Evolutionary conservation across 2,329 filamentous ascomycete genomes (phyloP).

Genomic region (Fusarium nelsonii): DNA sequence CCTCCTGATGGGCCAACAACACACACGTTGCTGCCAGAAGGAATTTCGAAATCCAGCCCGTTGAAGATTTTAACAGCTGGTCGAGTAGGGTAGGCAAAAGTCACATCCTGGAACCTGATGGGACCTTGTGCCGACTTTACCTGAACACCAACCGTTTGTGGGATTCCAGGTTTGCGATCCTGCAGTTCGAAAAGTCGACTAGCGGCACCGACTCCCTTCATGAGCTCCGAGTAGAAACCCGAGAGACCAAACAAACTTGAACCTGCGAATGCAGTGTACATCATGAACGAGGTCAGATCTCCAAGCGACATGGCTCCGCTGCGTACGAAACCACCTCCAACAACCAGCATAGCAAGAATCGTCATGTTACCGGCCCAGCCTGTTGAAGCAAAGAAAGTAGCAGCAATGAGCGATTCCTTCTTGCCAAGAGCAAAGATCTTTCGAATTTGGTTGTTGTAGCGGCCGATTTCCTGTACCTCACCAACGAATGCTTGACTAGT

Average conservation of each 20-base stretch:
- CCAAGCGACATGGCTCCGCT: slow-evolving; percentile 88
- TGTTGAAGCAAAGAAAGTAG: slow-evolving; percentile 88
- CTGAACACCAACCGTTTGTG: slow-evolving; percentile 83
- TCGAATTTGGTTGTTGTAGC: slow-evolving; percentile 92
- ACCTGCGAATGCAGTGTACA: slow-evolving; percentile 91
- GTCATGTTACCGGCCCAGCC: slow-evolving; percentile 97
- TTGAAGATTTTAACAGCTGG: slow-evolving; percentile 94
- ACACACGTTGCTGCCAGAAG: slow-evolving; percentile 92
- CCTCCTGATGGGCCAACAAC: slow-evolving; percentile 97
- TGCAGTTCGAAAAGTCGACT: slow-evolving; percentile 95
- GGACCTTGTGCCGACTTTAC: slow-evolving; percentile 87
- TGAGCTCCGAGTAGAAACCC: slow-evolving; percentile 96
- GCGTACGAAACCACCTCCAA: slow-evolving; percentile 91
- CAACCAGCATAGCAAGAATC: slow-evolving; percentile 88
- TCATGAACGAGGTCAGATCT: slow-evolving; percentile 95
- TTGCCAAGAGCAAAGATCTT: slow-evolving; percentile 92
- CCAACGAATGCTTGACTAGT: slow-evolving; percentile 97
- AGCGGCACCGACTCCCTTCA: slow-evolving; percentile 99
- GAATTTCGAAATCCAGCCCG: slow-evolving; percentile 88
- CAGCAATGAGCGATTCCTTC: slow-evolving; percentile 87
- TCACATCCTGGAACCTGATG: slow-evolving; percentile 88
- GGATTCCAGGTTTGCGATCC: slow-evolving; percentile 87
- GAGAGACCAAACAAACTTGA: slow-evolving; percentile 94
- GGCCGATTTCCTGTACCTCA: slow-evolving; percentile 87
- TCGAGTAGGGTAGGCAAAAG: slow-evolving; percentile 92